Evolutionary conservation across 331 rosid species (phyloP).

Genomic region (Dryas integrifolia): DNA sequence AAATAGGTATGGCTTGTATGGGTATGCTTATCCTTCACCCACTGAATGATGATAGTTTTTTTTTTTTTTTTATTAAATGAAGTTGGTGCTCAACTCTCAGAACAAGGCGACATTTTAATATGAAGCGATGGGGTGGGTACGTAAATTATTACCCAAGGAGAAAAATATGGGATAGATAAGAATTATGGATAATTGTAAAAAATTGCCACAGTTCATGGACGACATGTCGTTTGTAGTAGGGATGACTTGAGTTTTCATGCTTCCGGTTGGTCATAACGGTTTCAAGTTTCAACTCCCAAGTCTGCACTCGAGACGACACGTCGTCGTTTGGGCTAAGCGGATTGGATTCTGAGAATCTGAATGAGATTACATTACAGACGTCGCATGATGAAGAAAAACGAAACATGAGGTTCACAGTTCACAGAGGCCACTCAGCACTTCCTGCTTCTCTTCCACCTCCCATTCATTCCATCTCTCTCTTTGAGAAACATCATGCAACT

Average conservation of each 20-base stretch:
- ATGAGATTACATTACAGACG: not conserved
- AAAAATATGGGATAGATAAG: too few species aligned
- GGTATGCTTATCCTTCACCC: too few species aligned
- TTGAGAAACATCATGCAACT: conserved; percentile 47
- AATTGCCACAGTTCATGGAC: not conserved
- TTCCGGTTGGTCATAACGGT: not conserved
- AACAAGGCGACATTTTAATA: not conserved
- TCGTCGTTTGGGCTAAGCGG: conserved; percentile 25
- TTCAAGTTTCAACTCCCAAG: not conserved
- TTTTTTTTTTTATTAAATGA: not conserved
- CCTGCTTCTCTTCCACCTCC: conserved; percentile 13
- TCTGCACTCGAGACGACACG: not conserved
- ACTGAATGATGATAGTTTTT: too few species aligned
- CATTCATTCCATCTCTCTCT: conserved; percentile 22
- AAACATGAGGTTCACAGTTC: conserved; percentile 49
- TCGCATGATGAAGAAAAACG: conserved; percentile 6
- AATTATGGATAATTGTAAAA: too few species aligned
- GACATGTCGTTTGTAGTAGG: not conserved
- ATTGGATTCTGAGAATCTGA: conserved; percentile 23
- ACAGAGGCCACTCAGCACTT: conserved; percentile 25
- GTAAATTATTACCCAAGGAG: too few species aligned
- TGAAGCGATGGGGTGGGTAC: too few species aligned
- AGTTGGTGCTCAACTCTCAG: not conserved
- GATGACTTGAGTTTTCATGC: too few species aligned
- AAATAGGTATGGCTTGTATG: too few species aligned